Base-by-base conservation (phyloP, 768 basidiomycete species). In the Scleroderma citrinum region DNA sequence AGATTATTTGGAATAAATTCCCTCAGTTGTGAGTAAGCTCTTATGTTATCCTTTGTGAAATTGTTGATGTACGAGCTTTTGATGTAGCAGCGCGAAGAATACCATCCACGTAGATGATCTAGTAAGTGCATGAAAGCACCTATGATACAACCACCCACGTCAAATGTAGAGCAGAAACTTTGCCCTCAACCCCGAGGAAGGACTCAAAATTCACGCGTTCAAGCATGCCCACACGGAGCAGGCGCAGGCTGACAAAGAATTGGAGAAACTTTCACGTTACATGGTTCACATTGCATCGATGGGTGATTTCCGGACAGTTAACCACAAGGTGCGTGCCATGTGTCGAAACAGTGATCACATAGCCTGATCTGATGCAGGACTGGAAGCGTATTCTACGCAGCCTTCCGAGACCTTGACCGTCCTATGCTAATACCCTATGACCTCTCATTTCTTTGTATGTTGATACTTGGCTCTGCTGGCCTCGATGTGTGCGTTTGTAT, bases 101-200 rank as follows among this genome's bases (percentile, higher is more conserved):
- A 92, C 91, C 0, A 82, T 95, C 35, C 91, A 94, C 57, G 76
- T 95, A 23, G 92, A 95, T 62, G 91, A 93, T 63, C 73, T 95
- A 41, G 82, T 83, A 53, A 51, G 75, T 61, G 12, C 2, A 24
- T 23, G n/a, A 36, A 26, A 37, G 46, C 32, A n/a, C n/a, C 21
- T 16, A 38, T 5, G 17, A 41, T 8, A 24, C 41, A 30, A 46
- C 40, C 44, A 39, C 47, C 19, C n/a, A 36, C 24, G 31, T 46
- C 50, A 42, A 37, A 34, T 44, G 7, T 52, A 87, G 78, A 80
- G 83, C 49, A 80, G 90, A 14, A 93, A 92, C 61, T 93, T 93
- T 66, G 92, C 91, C 3, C 71, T 93, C 51, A 93, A 95, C 59
- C 88, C 89, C 1, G 75, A 73, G 38, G 82, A 89, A 66, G 92